Evolutionary conservation across 768 basidiomycete species (phyloP).

Genomic region (Nidularia sp.): DNA sequence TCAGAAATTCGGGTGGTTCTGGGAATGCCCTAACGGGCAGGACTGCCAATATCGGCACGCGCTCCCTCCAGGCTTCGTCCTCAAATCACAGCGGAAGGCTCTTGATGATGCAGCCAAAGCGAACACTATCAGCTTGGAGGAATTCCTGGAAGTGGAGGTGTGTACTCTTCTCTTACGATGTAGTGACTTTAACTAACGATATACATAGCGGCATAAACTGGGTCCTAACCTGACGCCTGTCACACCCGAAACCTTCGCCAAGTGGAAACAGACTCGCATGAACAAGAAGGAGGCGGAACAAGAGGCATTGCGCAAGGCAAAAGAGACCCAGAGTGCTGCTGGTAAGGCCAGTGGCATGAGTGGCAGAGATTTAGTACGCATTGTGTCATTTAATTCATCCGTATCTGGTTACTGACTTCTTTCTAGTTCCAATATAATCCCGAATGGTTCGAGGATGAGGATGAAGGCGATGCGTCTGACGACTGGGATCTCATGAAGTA

Average conservation of each 20-base stretch:
- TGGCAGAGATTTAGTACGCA: constrained; percentile 84
- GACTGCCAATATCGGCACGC: constrained; percentile 94
- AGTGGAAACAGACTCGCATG: constrained; percentile 94
- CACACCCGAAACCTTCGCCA: constrained; percentile 84
- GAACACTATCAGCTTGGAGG: constrained; percentile 86
- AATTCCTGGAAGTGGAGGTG: constrained; percentile 97
- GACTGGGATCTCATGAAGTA: constrained; percentile 62
- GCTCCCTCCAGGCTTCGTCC: constrained; percentile 91
- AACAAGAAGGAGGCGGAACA: constrained; percentile 92
- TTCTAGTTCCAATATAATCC: constrained; percentile 90
- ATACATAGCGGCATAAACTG: constrained; percentile 83
- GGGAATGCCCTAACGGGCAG: constrained; percentile 89
- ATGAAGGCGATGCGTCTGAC: constrained; percentile 44
- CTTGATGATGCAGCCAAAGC: constrained; percentile 88
- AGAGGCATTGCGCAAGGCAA: constrained; percentile 77
- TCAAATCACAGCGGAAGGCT: constrained; percentile 92
- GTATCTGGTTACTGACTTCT: constrained; percentile 1
- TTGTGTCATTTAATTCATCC: constrained; percentile 3
- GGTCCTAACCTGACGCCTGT: constrained; percentile 89
- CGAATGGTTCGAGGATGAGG: constrained; percentile 86
- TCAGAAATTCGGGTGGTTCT: constrained; percentile 95
- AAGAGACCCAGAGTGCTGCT: constrained; percentile 75
- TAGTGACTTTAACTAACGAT: neutral
- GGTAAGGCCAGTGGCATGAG: constrained; percentile 94
- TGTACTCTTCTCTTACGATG: constrained; percentile 8